Evolutionary conservation across 768 basidiomycete genomes (phyloP).

Genomic region (Fomitopsis serialis): DNA sequence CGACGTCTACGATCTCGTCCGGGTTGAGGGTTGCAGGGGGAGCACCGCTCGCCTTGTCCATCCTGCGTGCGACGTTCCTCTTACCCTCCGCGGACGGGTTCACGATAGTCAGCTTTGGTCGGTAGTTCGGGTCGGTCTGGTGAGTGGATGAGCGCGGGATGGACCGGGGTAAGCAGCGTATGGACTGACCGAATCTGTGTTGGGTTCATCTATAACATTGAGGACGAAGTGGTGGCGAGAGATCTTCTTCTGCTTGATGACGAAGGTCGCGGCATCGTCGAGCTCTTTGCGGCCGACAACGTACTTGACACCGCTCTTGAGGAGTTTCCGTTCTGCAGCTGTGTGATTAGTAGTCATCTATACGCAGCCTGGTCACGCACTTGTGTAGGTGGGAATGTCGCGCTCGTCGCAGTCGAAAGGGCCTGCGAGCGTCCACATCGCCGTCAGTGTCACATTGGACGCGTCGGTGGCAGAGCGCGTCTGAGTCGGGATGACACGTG

Average conservation of each 20-base stretch:
- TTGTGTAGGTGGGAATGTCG: conserved; percentile 4
- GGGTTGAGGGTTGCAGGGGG: conserved; percentile 30
- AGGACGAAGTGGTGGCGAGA: conserved; percentile 59
- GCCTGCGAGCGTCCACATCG: conserved; percentile 17
- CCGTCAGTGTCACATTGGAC: neutral
- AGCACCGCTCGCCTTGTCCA: conserved; percentile 37
- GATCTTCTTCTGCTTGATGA: conserved; percentile 56
- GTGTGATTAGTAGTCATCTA: neutral
- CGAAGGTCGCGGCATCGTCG: conserved; percentile 31
- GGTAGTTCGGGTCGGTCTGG: conserved; percentile 44
- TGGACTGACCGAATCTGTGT: conserved; percentile 50
- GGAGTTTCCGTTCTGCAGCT: conserved; percentile 44
- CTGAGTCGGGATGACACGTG: neutral
- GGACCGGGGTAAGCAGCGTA: neutral
- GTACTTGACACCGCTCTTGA: conserved; percentile 56
- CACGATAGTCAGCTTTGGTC: conserved; percentile 30
- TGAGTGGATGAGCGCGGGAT: neutral
- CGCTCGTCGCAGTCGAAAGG: conserved; percentile 14
- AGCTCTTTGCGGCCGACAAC: conserved; percentile 54
- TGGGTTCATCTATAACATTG: conserved; percentile 44
- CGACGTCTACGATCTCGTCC: conserved; percentile 34
- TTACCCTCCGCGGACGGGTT: conserved; percentile 38
- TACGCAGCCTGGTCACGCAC: neutral
- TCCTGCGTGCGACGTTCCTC: conserved; percentile 19
- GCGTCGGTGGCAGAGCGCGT: neutral